These are phyloP conservation scores for Pseudogymnoascus sp. DNA, from an alignment of 2,329 filamentous ascomycete species.

Conservation along the genomic window DNA sequence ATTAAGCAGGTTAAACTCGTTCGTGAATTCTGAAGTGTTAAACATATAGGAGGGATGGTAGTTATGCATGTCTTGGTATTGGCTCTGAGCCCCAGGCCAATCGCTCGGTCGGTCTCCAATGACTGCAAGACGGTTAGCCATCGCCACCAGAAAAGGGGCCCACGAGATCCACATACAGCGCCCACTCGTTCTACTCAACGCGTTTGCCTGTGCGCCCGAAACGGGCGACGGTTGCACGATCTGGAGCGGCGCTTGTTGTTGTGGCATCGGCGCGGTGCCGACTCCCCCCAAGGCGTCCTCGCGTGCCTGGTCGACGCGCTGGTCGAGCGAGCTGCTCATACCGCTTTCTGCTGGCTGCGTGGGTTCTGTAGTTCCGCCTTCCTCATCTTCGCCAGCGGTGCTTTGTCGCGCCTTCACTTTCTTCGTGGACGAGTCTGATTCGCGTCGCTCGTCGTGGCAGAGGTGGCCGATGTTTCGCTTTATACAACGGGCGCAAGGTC, in stretches of 20 bases:
- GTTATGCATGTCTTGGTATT: slow-evolving; percentile 89
- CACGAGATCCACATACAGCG: slow-evolving; percentile 53
- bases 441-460: slow-evolving; percentile 94
- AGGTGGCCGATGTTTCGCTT: slow-evolving; percentile 98
- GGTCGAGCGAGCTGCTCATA: slow-evolving; percentile 48
- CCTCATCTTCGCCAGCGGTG: slow-evolving; percentile 51
- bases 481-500: slow-evolving; percentile 93
- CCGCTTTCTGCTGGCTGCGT: slow-evolving; percentile 37
- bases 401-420: slow-evolving; percentile 62
- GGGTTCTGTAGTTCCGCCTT: slow-evolving; percentile 45
- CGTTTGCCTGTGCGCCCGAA: slow-evolving; percentile 56
- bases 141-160: slow-evolving; percentile 20
- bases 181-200: slow-evolving; percentile 56
- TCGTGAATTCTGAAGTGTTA: slow-evolving; percentile 77
- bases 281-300: slow-evolving; percentile 30
- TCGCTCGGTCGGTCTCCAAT: slow-evolving; percentile 67
- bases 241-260: slow-evolving; percentile 49
- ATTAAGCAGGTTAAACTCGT: slow-evolving; percentile 94
- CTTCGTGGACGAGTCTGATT: slow-evolving; percentile 58
- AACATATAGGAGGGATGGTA: slow-evolving; percentile 95
- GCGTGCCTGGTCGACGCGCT: slow-evolving; percentile 40
- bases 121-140: slow-evolving; percentile 41
- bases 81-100: slow-evolving; percentile 65
- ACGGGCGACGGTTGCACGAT: slow-evolving; percentile 64
- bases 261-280: slow-evolving; percentile 18